Conservation (phyloP, 257 asterid genomes). For the Solanum bulbocastanum region DNA sequence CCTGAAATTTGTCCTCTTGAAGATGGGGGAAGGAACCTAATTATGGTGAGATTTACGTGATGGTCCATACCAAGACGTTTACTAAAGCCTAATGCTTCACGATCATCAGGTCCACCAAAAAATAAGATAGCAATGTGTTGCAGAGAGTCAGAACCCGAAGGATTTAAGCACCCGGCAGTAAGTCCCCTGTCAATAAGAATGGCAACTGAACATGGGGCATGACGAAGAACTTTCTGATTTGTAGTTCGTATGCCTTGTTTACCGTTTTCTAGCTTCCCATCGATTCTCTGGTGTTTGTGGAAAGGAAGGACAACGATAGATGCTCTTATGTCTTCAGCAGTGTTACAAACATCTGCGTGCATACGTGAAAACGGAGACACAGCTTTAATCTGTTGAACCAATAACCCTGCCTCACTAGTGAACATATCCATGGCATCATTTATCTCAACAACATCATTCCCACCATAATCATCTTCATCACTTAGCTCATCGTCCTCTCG, state of each 20-base stretch:
- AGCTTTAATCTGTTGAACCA: slow-evolving; percentile 56
- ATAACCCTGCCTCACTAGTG: slow-evolving; percentile 54
- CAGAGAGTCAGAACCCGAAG: slow-evolving; percentile 42
- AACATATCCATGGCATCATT: slow-evolving; percentile 87
- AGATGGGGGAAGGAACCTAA: slow-evolving; percentile 58
- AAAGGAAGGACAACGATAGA: slow-evolving; percentile 73
- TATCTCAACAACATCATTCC: slow-evolving; percentile 89
- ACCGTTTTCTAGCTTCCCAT: slow-evolving; percentile 79
- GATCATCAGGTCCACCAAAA: slow-evolving; percentile 94
- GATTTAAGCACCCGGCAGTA: slow-evolving; percentile 37
- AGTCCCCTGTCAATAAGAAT: slow-evolving; percentile 89
- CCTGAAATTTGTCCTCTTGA: slow-evolving; percentile 32
- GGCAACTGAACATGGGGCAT: slow-evolving; percentile 76
- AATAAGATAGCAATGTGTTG: slow-evolving; percentile 78
- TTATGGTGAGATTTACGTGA: slow-evolving; percentile 72
- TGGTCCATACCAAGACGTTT: slow-evolving; percentile 85
- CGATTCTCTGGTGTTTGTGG: slow-evolving; percentile 96
- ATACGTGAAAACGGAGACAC: slow-evolving; percentile 65
- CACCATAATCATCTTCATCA: slow-evolving; percentile 91
- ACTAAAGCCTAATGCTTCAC: slow-evolving; percentile 91
- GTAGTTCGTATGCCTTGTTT: slow-evolving; percentile 82
- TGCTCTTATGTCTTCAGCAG: slow-evolving; percentile 60
- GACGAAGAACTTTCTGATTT: slow-evolving; percentile 76
- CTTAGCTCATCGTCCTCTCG: slow-evolving; percentile 79
- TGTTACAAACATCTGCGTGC: slow-evolving; percentile 61